Conservation (phyloP, 2,329 filamentous ascomycete species). For the Cryphonectria radicalis region DNA sequence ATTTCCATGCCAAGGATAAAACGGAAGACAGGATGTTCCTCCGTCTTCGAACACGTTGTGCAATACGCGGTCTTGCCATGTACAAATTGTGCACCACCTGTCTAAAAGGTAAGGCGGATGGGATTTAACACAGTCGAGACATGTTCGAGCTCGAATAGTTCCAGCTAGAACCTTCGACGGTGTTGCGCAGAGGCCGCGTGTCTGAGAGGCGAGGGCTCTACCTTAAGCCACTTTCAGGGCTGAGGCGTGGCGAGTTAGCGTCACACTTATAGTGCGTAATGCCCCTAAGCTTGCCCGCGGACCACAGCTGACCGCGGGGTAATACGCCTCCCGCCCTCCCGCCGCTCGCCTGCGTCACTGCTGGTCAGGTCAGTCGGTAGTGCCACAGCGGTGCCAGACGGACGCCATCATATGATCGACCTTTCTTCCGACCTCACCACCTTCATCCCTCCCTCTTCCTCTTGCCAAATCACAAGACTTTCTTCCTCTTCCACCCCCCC, state of each 20-base stretch:
- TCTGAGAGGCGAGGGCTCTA: background rate
- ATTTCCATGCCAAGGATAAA: background rate
- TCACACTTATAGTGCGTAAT: background rate
- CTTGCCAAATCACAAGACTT: background rate
- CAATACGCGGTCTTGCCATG: background rate
- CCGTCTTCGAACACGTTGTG: background rate
- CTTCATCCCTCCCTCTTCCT: background rate
- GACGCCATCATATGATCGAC: constrained; percentile 16
- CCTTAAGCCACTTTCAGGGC: background rate
- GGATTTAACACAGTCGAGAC: background rate
- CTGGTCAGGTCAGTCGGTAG: background rate
- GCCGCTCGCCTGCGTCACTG: background rate
- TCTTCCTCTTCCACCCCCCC: background rate
- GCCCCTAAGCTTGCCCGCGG: background rate
- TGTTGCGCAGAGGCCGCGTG: constrained; percentile 14
- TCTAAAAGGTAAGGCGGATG: background rate
- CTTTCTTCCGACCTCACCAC: constrained; percentile 5
- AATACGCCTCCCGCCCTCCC: constrained; percentile 5
- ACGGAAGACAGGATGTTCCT: background rate
- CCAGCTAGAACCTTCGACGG: background rate
- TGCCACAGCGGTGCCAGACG: constrained; percentile 9
- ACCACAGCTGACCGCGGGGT: constrained; percentile 12
- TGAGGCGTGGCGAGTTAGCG: background rate
- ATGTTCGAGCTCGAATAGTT: background rate
- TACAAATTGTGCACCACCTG: background rate